Percentiles rank a stretch among this genome's conserved stretches.
phyloP scores from a whole-genome alignment of 1,284 basidiomycete species.

The Ustilago hordei region DNA sequence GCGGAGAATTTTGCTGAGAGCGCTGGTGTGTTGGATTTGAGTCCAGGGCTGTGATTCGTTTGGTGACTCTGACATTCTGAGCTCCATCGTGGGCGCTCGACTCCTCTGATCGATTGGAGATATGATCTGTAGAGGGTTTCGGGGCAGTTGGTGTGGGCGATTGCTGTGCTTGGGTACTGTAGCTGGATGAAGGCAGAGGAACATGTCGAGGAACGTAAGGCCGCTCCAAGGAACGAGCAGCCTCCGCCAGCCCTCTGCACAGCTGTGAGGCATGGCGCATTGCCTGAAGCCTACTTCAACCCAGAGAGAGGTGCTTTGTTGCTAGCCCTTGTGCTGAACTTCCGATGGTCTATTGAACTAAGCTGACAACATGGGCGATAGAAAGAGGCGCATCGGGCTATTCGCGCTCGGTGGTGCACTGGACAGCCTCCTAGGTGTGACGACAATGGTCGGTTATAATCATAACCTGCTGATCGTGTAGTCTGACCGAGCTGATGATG shows the following conservation, averaged over 20 bases:
- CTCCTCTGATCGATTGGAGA: neutral
- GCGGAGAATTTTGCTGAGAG: neutral
- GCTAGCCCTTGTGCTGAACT: conserved; percentile 5
- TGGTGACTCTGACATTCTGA: neutral
- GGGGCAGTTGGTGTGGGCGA: conserved; percentile 8
- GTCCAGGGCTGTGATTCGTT: neutral
- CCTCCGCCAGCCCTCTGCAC: conserved; percentile 40
- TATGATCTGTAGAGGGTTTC: neutral
- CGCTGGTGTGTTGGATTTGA: neutral
- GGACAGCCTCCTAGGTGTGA: neutral
- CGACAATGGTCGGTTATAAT: neutral
- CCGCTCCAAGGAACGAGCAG: conserved; percentile 27
- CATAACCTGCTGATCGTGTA: neutral
- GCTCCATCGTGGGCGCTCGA: neutral
- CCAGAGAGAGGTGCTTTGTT: conserved; percentile 8
- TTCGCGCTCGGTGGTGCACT: neutral
- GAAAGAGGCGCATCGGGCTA: neutral
- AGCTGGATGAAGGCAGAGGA: conserved; percentile 41
- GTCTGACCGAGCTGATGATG: neutral
- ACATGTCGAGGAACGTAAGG: conserved; percentile 41
- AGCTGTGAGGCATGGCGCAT: conserved; percentile 46
- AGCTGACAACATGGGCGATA: conserved; percentile 8
- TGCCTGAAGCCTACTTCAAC: conserved; percentile 7
- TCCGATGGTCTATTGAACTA: neutral
- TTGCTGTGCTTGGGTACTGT: conserved; percentile 11